Evolutionary conservation across 2,329 filamentous ascomycete genomes (phyloP).

Genomic region (Plenodomus lindquistii): DNA sequence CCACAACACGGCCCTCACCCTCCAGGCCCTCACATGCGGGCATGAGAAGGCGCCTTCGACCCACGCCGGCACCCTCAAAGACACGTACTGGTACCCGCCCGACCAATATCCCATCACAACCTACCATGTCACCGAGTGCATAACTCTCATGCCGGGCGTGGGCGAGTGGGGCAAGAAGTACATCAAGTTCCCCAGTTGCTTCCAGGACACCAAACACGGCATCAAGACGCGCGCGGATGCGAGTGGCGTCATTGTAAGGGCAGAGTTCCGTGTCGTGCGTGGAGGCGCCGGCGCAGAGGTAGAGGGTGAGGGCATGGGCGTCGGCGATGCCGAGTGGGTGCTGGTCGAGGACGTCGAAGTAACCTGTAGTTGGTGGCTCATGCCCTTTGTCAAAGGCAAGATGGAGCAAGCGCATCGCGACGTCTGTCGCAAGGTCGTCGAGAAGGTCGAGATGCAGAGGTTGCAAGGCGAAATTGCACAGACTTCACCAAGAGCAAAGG

Average conservation of each 20-base stretch:
- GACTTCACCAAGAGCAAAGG: neutral
- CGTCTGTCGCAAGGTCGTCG: constrained; percentile 39
- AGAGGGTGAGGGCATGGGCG: constrained; percentile 37
- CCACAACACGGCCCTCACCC: constrained; percentile 38
- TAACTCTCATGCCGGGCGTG: constrained; percentile 34
- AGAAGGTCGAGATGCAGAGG: constrained; percentile 34
- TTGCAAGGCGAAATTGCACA: constrained; percentile 14
- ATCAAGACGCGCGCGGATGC: constrained; percentile 40
- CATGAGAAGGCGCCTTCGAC: constrained; percentile 31
- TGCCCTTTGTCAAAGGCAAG: constrained; percentile 41
- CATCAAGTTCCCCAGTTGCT: constrained; percentile 36
- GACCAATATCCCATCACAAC: constrained; percentile 31
- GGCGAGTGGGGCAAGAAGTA: constrained; percentile 36
- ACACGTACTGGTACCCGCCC: constrained; percentile 42
- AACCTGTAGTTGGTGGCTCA: constrained; percentile 38
- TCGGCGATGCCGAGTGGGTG: constrained; percentile 38
- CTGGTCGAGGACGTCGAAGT: constrained; percentile 43
- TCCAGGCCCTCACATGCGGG: constrained; percentile 38
- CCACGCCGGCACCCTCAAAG: constrained; percentile 28
- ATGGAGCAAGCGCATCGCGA: constrained; percentile 40
- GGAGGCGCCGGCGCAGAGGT: constrained; percentile 32
- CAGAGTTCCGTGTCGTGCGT: constrained; percentile 37
- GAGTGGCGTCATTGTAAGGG: constrained; percentile 32
- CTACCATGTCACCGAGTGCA: constrained; percentile 37
- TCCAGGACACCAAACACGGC: constrained; percentile 38